A percentile compares a stretch with the other conserved stretches of the same genome.
phyloP scores from a whole-genome alignment of 2,329 filamentous ascomycete genomes.

The Nemania bipapillata region DNA sequence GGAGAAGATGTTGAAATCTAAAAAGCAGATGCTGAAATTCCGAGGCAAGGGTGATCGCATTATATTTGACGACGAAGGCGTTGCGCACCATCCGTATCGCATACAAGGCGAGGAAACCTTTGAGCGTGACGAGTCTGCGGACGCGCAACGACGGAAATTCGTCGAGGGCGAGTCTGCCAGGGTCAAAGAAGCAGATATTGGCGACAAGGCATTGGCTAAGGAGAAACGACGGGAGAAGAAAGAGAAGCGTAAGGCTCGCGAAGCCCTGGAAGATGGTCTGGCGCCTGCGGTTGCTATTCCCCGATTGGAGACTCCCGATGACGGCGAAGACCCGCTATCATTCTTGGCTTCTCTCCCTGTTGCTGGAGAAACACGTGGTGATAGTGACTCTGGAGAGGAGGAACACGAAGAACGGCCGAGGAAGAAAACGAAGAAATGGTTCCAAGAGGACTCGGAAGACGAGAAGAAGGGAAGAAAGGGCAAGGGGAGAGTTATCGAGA shows the following conservation, averaged over 20 bases:
- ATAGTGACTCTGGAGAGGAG: conserved; percentile 53
- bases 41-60: conserved; percentile 87
- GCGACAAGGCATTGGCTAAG: conserved; percentile 83
- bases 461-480: conserved; percentile 57
- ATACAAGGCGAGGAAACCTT: conserved; percentile 88
- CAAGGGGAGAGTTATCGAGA: conserved; percentile 67
- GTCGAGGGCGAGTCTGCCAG: conserved; percentile 77
- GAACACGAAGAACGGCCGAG: conserved; percentile 56
- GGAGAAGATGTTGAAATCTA: conserved; percentile 93
- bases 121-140: conserved; percentile 76
- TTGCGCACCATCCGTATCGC: conserved; percentile 85
- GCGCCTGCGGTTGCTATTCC: conserved; percentile 49
- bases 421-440: conserved; percentile 82
- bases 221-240: conserved; percentile 81
- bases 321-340: conserved; percentile 65
- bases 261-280: conserved; percentile 61
- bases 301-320: conserved; percentile 55
- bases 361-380: conserved; percentile 51
- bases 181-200: conserved; percentile 78
- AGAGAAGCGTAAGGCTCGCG: conserved; percentile 76
- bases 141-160: conserved; percentile 80
- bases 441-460: conserved; percentile 72
- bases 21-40: conserved; percentile 92
- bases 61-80: conserved; percentile 91
- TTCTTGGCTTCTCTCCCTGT: conserved; percentile 68